These are phyloP conservation scores for Penicillium frequentans DNA, from an alignment of 2,329 filamentous ascomycete genomes.

Conservation along the genomic window DNA sequence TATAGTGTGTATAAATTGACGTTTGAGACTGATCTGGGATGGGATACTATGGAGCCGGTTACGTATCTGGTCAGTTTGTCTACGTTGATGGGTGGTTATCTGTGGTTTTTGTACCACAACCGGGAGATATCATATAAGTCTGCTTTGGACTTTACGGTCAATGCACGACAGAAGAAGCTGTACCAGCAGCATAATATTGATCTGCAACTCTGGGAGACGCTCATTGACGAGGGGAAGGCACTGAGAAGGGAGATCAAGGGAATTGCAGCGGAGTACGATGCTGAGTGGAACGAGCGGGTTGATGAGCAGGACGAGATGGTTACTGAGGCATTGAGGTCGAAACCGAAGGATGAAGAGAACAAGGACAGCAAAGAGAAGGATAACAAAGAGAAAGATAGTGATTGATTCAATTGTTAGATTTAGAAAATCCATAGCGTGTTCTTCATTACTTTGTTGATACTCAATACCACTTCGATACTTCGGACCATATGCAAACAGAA, in stretches of 20 bases:
- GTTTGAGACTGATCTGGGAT: conserved; percentile 73
- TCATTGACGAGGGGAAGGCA: conserved; percentile 77
- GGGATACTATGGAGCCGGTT: conserved; percentile 88
- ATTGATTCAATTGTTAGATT: background rate
- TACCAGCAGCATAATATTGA: conserved; percentile 78
- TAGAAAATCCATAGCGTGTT: background rate
- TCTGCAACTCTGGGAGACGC: conserved; percentile 69
- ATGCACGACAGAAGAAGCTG: conserved; percentile 70
- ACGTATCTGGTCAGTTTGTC: conserved; percentile 86
- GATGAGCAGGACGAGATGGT: conserved; percentile 68
- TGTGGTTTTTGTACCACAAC: conserved; percentile 94
- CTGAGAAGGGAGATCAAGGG: conserved; percentile 76
- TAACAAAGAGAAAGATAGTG: conserved; percentile 28
- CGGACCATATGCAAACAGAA: background rate
- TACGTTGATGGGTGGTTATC: conserved; percentile 83
- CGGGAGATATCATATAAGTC: conserved; percentile 83
- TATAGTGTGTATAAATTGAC: conserved; percentile 70
- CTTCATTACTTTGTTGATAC: background rate
- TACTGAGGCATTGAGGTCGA: conserved; percentile 53
- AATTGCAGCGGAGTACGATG: conserved; percentile 83
- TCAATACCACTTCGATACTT: background rate
- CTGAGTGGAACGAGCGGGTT: conserved; percentile 78
- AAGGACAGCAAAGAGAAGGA: conserved; percentile 27
- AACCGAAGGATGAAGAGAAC: conserved; percentile 44
- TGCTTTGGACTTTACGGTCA: conserved; percentile 84